Evolutionary conservation across 108 stramenopile species (phyloP).

Genomic region (Nitzschia sp.): DNA sequence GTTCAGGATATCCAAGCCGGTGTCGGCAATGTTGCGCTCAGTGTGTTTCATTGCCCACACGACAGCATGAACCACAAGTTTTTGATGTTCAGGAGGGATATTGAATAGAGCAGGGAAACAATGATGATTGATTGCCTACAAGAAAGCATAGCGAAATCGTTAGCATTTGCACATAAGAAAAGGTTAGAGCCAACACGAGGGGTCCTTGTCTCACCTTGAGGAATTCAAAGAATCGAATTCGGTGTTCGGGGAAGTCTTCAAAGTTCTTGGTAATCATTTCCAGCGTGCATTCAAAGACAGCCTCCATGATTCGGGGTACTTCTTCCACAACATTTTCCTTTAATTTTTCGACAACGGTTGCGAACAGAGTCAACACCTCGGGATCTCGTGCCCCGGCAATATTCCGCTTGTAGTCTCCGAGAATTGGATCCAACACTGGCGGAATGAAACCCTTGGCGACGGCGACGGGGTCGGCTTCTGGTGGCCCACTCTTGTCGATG

Average conservation of each 20-base stretch:
- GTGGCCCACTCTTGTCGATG: conserved; percentile 92
- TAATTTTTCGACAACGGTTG: conserved; percentile 91
- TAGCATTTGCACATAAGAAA: conserved; percentile 12
- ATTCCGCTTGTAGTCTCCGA: conserved; percentile 94
- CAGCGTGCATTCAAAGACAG: conserved; percentile 97
- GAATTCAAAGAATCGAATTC: conserved; percentile 96
- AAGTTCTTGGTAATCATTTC: conserved; percentile 99
- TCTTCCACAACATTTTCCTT: conserved; percentile 81
- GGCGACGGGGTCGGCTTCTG: conserved; percentile 88
- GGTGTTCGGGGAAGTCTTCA: conserved; percentile 98
- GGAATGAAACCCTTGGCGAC: conserved; percentile 95
- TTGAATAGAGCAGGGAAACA: conserved; percentile 97
- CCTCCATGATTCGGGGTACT: conserved; percentile 96
- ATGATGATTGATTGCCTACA: conserved; percentile 80
- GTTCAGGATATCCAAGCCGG: conserved; percentile 94
- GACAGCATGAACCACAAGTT: conserved; percentile 96
- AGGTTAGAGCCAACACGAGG: not conserved
- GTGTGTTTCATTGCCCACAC: conserved; percentile 99
- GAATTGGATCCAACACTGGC: conserved; percentile 94
- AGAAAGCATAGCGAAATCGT: too few species aligned
- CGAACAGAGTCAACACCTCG: conserved; percentile 93
- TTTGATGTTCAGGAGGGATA: conserved; percentile 95
- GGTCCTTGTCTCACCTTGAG: conserved; percentile 59
- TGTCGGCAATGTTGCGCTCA: conserved; percentile 96
- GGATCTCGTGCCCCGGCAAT: conserved; percentile 94